Conservation (phyloP, 2,329 filamentous ascomycete genomes). For the Exserohilum turcica region DNA sequence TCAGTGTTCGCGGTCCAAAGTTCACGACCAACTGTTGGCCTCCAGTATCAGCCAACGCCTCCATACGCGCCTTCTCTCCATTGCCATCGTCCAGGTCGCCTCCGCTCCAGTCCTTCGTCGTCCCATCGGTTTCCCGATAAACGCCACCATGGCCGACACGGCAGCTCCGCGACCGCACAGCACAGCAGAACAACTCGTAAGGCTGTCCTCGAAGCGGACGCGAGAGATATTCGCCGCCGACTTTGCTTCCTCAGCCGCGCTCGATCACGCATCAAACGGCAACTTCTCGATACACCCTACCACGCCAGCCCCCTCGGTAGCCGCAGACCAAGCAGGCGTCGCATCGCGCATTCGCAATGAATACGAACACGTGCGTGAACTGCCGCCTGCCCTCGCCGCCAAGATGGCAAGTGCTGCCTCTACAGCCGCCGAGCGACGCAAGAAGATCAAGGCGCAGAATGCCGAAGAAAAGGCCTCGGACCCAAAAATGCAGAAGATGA, state of each 20-base stretch:
- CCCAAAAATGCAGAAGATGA: constrained; percentile 67
- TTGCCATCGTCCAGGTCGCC: neutral
- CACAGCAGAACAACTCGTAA: constrained; percentile 40
- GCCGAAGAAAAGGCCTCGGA: constrained; percentile 56
- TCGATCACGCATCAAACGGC: constrained; percentile 49
- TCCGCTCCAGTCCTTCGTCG: neutral
- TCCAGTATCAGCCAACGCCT: neutral
- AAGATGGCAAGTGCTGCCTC: constrained; percentile 71
- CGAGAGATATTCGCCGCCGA: constrained; percentile 60
- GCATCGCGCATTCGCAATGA: constrained; percentile 69
- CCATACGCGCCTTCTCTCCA: constrained; percentile 1
- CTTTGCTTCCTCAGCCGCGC: constrained; percentile 52
- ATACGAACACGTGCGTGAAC: constrained; percentile 76
- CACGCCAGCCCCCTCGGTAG: constrained; percentile 51
- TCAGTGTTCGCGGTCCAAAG: constrained; percentile 10
- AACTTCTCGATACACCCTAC: constrained; percentile 51
- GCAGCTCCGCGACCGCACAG: constrained; percentile 24
- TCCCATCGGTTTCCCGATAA: neutral
- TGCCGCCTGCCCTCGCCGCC: constrained; percentile 77
- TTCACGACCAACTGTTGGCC: constrained; percentile 5
- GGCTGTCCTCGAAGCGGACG: constrained; percentile 59
- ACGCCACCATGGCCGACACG: constrained; percentile 26
- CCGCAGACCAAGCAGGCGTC: constrained; percentile 55
- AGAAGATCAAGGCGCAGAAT: constrained; percentile 62
- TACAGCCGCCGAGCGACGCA: constrained; percentile 65